phyloP scores from a whole-genome alignment of 2,329 filamentous ascomycete species.

The Ophiocordyceps camponoti-floridani region DNA sequence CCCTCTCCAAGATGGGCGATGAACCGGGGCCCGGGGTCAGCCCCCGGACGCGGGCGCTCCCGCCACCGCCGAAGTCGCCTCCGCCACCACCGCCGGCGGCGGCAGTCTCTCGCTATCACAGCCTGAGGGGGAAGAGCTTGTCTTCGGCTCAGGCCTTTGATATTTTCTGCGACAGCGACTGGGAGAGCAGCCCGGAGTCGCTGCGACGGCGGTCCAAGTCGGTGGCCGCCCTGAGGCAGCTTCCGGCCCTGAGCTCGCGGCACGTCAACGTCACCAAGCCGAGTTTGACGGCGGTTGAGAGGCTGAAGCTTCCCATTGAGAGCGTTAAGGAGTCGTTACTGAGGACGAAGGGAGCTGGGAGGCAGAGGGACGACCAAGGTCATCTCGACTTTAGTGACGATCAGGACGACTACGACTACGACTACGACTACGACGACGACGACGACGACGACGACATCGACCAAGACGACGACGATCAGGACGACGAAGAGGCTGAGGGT shows the following conservation, averaged over 20 bases:
- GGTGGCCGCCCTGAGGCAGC: slow-evolving; percentile 3
- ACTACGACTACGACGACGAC: not conserved
- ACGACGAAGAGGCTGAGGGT: slow-evolving; percentile 1
- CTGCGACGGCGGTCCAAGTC: slow-evolving; percentile 10
- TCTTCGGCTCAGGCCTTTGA: slow-evolving; percentile 13
- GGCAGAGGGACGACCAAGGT: not conserved
- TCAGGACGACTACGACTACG: not conserved
- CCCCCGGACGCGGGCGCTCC: not conserved
- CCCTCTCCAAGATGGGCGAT: not conserved
- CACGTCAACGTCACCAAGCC: slow-evolving; percentile 9
- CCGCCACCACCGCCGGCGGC: not conserved
- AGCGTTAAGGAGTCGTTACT: not conserved
- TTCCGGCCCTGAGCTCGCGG: slow-evolving; percentile 11
- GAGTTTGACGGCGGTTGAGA: slow-evolving; percentile 3
- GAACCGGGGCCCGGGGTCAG: not conserved
- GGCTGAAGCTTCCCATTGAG: slow-evolving; percentile 1
- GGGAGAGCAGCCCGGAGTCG: not conserved
- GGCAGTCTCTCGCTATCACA: slow-evolving; percentile 13
- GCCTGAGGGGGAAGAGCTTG: slow-evolving; percentile 16
- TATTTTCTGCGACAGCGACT: slow-evolving; percentile 9
- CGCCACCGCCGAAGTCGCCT: not conserved
- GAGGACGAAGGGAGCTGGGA: too few species aligned
- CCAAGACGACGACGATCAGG: too few species aligned
- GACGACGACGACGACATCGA: not conserved
- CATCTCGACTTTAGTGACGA: not conserved